These are phyloP conservation scores for Fusarium albidum DNA, from an alignment of 2,329 filamentous ascomycete species.

Conservation along the genomic window DNA sequence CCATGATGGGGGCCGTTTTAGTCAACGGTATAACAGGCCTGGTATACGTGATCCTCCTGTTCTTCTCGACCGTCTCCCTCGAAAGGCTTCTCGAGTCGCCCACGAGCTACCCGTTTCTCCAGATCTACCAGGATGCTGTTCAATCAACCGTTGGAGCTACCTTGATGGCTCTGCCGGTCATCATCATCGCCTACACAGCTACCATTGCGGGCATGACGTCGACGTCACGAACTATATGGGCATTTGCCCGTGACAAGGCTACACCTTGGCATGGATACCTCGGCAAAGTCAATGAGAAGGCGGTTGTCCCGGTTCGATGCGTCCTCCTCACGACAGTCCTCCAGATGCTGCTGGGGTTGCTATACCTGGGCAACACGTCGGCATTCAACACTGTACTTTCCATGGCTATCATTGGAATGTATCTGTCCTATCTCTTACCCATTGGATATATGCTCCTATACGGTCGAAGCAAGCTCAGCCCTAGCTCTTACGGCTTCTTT, in stretches of 20 bases:
- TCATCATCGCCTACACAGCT: slow-evolving; percentile 39
- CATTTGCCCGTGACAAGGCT: slow-evolving; percentile 47
- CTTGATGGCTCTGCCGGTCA: slow-evolving; percentile 39
- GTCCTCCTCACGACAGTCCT: slow-evolving; percentile 35
- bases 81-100: slow-evolving; percentile 47
- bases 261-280: slow-evolving; percentile 47
- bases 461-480: slow-evolving; percentile 40
- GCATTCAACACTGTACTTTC: slow-evolving; percentile 50
- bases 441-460: slow-evolving; percentile 47
- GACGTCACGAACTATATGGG: slow-evolving; percentile 47
- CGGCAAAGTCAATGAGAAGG: slow-evolving; percentile 41
- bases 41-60: slow-evolving; percentile 49
- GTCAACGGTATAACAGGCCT: slow-evolving; percentile 56
- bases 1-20: slow-evolving; percentile 43
- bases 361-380: slow-evolving; percentile 50
- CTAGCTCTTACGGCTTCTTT: slow-evolving; percentile 34
- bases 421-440: slow-evolving; percentile 51
- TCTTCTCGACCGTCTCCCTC: slow-evolving; percentile 51
- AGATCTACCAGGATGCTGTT: slow-evolving; percentile 45
- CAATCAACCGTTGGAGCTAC: slow-evolving; percentile 35
- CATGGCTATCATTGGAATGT: slow-evolving; percentile 52
- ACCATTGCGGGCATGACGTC: slow-evolving; percentile 43
- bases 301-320: slow-evolving; percentile 45
- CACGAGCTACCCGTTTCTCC: slow-evolving; percentile 52
- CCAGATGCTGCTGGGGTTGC: slow-evolving; percentile 43